Evolutionary conservation across 768 basidiomycete species (phyloP).

Genomic region (Boletus patriciae): DNA sequence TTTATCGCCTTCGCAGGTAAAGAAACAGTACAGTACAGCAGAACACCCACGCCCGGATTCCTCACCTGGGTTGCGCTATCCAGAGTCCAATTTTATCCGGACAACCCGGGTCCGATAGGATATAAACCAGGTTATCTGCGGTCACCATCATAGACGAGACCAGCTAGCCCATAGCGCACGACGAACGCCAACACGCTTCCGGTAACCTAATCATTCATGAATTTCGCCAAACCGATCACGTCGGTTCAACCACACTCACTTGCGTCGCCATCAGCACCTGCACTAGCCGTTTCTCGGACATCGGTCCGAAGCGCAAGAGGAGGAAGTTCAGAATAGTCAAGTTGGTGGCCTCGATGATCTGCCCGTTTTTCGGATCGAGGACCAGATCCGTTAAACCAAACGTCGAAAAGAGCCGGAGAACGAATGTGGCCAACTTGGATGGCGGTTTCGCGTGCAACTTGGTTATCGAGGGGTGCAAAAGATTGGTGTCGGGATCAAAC

Average conservation of each 20-base stretch:
- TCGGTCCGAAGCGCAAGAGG: slow-evolving; percentile 76
- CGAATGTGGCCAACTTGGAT: slow-evolving; percentile 48
- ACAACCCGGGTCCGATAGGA: not conserved
- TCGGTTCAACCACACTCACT: slow-evolving; percentile 39
- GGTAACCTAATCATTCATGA: slow-evolving; percentile 45
- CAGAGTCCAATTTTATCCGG: too few species aligned
- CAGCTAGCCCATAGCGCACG: slow-evolving; percentile 87
- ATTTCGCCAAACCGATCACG: not conserved
- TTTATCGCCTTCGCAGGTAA: too few species aligned
- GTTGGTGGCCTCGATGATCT: slow-evolving; percentile 76
- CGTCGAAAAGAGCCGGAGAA: slow-evolving; percentile 58
- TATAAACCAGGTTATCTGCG: slow-evolving; percentile 50
- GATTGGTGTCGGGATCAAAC: slow-evolving; percentile 69
- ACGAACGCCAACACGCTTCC: slow-evolving; percentile 83
- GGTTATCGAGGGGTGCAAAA: slow-evolving; percentile 76
- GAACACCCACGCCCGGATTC: too few species aligned
- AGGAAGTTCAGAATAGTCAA: slow-evolving; percentile 89
- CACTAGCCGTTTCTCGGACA: slow-evolving; percentile 81
- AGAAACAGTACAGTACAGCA: too few species aligned
- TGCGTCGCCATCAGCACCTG: slow-evolving; percentile 73
- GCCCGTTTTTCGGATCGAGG: slow-evolving; percentile 50
- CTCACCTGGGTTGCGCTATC: too few species aligned
- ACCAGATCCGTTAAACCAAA: slow-evolving; percentile 70
- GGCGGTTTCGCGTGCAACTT: slow-evolving; percentile 56
- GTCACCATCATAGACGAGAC: slow-evolving; percentile 90